phyloP scores from a whole-genome alignment of 129 eudicot species.

The Mikania micrantha region DNA sequence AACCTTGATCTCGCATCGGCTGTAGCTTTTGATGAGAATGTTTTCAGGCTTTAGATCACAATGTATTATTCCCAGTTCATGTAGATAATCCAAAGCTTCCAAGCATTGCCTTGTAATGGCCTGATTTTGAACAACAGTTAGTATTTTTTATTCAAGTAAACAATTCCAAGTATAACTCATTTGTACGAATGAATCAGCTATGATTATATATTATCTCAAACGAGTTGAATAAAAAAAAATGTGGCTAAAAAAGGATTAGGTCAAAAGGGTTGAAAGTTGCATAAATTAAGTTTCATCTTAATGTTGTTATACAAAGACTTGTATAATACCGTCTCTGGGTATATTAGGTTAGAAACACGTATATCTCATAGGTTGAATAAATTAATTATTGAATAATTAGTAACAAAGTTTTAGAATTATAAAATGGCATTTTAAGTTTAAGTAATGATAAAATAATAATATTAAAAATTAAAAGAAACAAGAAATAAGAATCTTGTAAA shows the following conservation, averaged over 20 bases:
- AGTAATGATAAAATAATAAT: no score
- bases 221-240: not conserved
- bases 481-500: no score
- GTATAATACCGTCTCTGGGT: no score
- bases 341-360: no score
- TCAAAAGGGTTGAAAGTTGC: not conserved
- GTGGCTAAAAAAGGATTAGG: not conserved
- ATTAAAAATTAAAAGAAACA: no score
- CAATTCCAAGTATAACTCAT: not conserved
- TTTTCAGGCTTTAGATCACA: constrained; percentile 98
- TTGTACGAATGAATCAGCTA: not conserved
- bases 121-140: constrained; percentile 29
- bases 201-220: not conserved
- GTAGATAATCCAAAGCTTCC: constrained; percentile 81
- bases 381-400: no score
- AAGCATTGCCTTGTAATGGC: constrained; percentile 72
- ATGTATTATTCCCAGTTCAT: constrained; percentile 77
- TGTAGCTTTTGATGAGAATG: constrained; percentile 82
- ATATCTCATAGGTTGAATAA: no score
- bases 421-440: no score
- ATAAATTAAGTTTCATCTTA: no score
- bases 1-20: constrained; percentile 87
- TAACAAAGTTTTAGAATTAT: no score
- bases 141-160: constrained; percentile 8
- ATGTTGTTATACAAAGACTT: no score